Evolutionary conservation across 768 basidiomycete genomes (phyloP).

Genomic region (Mrakia gelida): DNA sequence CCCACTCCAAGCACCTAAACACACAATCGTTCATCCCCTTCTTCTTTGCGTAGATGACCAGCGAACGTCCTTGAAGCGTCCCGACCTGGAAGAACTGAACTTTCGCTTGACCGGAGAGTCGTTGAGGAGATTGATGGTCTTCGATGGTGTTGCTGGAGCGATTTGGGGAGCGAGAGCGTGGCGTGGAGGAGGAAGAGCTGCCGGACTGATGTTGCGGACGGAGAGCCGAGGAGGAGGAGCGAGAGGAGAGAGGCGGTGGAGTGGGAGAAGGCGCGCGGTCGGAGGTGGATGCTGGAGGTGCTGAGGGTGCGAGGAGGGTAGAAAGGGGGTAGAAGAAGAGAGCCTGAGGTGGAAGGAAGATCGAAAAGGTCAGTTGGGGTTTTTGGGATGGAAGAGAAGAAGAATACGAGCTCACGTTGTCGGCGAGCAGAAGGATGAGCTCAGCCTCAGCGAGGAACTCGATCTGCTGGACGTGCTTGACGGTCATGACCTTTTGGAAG

Average conservation of each 20-base stretch:
- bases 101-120: slow-evolving; percentile 82
- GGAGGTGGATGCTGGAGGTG: slow-evolving; percentile 59
- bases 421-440: slow-evolving; percentile 89
- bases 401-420: slow-evolving; percentile 54
- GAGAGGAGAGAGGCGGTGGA: neutral
- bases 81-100: slow-evolving; percentile 95
- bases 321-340: neutral
- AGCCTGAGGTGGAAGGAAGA: neutral
- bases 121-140: slow-evolving; percentile 61
- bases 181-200: neutral
- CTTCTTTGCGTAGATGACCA: slow-evolving; percentile 86
- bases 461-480: slow-evolving; percentile 90
- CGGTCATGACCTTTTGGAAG: slow-evolving; percentile 80
- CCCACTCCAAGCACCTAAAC: slow-evolving; percentile 92
- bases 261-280: neutral
- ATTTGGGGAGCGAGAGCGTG: slow-evolving; percentile 60
- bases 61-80: slow-evolving; percentile 72
- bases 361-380: neutral
- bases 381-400: neutral
- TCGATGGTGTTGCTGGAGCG: slow-evolving; percentile 87
- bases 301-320: neutral
- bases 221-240: neutral
- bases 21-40: slow-evolving; percentile 76
- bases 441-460: slow-evolving; percentile 95
- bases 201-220: neutral